Base-by-base conservation (phyloP, 441 rosid genomes). In the Flueggea neowawraea region DNA sequence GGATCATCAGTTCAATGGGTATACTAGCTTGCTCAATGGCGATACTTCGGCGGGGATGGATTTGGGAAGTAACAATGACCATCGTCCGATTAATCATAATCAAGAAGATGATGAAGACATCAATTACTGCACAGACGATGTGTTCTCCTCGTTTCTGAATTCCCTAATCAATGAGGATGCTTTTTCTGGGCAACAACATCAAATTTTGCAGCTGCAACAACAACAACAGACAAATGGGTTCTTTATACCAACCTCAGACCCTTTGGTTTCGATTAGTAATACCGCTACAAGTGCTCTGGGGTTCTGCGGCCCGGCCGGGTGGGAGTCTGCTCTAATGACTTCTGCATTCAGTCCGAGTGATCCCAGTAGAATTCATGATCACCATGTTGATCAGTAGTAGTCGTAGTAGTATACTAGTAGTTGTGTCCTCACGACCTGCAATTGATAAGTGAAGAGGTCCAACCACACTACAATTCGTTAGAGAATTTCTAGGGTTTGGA, bases 91-190 rank as follows among this genome's bases (percentile, higher is more conserved):
- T 36, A 8, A 36, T 36, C 41, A 2, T 8, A 36, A 36, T 36
- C 41, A 36, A 47, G 74, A 69, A 57, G 85, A 70, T 17, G 77
- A 73, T 49, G 82, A 68, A 17, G 88, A 80, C 55, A 59, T 76
- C 65, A 78, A 81, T 56, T 76, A 65, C 67, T 66, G 78, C 8
- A 70, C 59, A n/a, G 92, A 89, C n/a, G 90, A 86, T 57, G 63
- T 75, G 44, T 84, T 88, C 70, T 84, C 89, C 1, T 81, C 85
- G 5, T 88, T 86, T 75, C 80, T 89, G 56, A 80, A 84, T 75
- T 86, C 92, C 3, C 74, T 89, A 47, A 86, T 89, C 70, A 81
- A 86, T 44, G 92, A 84, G 58, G 92, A 84, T 59, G 81, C 78
- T 63, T 81, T 82, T 58, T 50, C 73, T 12, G 17, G 45, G 15